Base-by-base conservation (phyloP, 345 rosid genomes). In the Eucalyptus marginata region DNA sequence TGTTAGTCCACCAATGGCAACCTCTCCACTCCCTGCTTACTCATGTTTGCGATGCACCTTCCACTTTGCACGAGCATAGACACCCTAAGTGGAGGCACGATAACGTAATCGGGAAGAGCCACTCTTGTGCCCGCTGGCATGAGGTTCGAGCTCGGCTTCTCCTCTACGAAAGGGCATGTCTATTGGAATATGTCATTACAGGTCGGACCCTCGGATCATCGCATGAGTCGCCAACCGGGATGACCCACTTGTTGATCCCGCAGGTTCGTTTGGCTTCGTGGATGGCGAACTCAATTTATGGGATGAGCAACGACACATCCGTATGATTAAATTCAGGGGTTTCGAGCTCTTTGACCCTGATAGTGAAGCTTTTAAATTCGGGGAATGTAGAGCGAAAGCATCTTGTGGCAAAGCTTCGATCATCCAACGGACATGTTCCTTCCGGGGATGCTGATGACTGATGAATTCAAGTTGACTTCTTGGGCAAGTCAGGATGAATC, bases 401-500 rank as follows among this genome's bases (percentile, higher is more conserved):
- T 79, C 13, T 86, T 90, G 27, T 94, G 96, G 94, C 90, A 94
- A 86, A 95, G 96, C 88, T 93, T 94, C 86, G 86, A 87, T 40
- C 52, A 92, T 58, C 95, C 93, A 24, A 92, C 92, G 24, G 94
- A 92, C 88, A 93, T 95, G 15, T 93, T 94, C 91, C 93, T 95
- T 89, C 93, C 93, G 3, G 95, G 95, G n/a, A 95, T 94, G 96
- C 90, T 18, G 58, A 90, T 94, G 91, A 79, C 81, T 52, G 52
- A 81, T 40, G 49, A 86, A 3, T 18, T 92, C 59, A 87, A 51
- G 5, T 87, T 93, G 88, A 89, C 90, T 89, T 94, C 96, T 14
- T 96, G 96, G 96, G 92, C 50, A 79, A 92, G 93, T 71, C 59
- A 4, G 44, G 90, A 89, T 81, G 94, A 95, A 49, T 96, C 96